These are phyloP conservation scores for Cryptococcus floricola DNA, from an alignment of 1,284 basidiomycete species.

Conservation along the genomic window DNA sequence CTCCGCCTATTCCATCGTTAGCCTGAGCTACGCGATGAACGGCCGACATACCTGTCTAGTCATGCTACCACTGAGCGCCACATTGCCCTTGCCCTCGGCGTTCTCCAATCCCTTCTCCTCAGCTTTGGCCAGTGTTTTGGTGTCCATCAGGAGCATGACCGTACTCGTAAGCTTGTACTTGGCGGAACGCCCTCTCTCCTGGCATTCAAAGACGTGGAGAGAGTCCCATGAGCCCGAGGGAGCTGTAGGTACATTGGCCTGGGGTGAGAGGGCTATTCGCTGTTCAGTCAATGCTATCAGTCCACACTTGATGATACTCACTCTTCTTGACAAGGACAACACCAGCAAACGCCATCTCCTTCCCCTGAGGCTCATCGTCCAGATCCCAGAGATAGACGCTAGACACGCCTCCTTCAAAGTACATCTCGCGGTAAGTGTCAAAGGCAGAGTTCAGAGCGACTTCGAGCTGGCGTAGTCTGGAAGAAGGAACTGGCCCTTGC, in stretches of 20 bases:
- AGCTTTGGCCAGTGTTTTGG: slow-evolving; percentile 51
- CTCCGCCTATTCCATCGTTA: slow-evolving; percentile 61
- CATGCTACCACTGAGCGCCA: slow-evolving; percentile 90
- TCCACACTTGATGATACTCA: slow-evolving; percentile 51
- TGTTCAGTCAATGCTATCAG: neutral
- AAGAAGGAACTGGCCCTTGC: slow-evolving; percentile 78
- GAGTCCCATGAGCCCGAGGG: slow-evolving; percentile 77
- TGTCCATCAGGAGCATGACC: slow-evolving; percentile 89
- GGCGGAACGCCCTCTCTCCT: slow-evolving; percentile 81
- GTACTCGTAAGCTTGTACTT: slow-evolving; percentile 98
- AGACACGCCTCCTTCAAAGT: slow-evolving; percentile 95
- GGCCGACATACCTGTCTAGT: slow-evolving; percentile 71
- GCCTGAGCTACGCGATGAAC: neutral
- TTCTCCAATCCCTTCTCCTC: slow-evolving; percentile 38
- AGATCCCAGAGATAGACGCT: slow-evolving; percentile 98
- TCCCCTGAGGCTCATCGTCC: slow-evolving; percentile 64
- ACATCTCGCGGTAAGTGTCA: slow-evolving; percentile 96
- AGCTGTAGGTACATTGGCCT: slow-evolving; percentile 6
- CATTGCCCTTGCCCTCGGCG: slow-evolving; percentile 61
- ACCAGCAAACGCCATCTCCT: slow-evolving; percentile 69
- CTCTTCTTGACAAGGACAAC: slow-evolving; percentile 96
- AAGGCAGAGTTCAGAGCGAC: slow-evolving; percentile 92
- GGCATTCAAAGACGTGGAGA: slow-evolving; percentile 94
- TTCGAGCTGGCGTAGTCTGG: slow-evolving; percentile 85
- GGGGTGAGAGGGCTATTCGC: slow-evolving; percentile 38